Evolutionary conservation across 441 rosid species (phyloP).

Genomic region (Breynia disticha): DNA sequence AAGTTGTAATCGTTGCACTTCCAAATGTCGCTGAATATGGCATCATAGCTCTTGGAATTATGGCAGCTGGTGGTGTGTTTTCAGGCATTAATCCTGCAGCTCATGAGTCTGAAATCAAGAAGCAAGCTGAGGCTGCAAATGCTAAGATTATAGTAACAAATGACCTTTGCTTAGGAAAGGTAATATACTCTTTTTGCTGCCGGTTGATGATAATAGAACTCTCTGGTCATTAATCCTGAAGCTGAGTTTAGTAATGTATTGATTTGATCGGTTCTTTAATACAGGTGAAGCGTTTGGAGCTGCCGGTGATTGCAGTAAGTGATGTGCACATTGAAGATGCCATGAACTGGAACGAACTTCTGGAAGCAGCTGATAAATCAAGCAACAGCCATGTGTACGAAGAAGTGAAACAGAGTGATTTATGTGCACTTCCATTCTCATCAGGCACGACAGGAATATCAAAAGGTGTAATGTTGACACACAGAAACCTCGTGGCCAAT

Average conservation of each 20-base stretch:
- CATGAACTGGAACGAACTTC: constrained; percentile 56
- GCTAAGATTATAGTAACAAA: constrained; percentile 66
- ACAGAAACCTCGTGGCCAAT: constrained; percentile 71
- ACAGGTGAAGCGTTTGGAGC: constrained; percentile 51
- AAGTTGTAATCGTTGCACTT: constrained; percentile 61
- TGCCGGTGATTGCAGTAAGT: constrained; percentile 47
- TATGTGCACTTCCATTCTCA: constrained; percentile 92
- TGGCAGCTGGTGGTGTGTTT: constrained; percentile 83
- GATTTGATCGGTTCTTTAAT: neutral
- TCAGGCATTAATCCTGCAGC: constrained; percentile 82
- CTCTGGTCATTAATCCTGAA: too few species aligned
- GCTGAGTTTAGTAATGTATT: too few species aligned
- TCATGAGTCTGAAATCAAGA: constrained; percentile 62
- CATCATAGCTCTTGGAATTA: constrained; percentile 64
- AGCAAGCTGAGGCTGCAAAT: constrained; percentile 68
- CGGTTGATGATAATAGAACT: neutral
- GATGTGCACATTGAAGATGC: constrained; percentile 42
- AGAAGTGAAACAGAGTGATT: constrained; percentile 43
- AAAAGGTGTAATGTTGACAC: constrained; percentile 84
- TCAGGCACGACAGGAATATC: constrained; percentile 90
- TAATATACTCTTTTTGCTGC: constrained; percentile 6
- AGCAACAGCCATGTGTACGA: constrained; percentile 20
- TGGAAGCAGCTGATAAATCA: constrained; percentile 61
- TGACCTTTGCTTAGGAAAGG: constrained; percentile 60
- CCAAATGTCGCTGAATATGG: constrained; percentile 85